Percentiles rank a stretch among this genome's conserved stretches.
These are phyloP conservation scores for Salix viminalis DNA, from an alignment of 345 rosid genomes.

Conservation along the genomic window DNA sequence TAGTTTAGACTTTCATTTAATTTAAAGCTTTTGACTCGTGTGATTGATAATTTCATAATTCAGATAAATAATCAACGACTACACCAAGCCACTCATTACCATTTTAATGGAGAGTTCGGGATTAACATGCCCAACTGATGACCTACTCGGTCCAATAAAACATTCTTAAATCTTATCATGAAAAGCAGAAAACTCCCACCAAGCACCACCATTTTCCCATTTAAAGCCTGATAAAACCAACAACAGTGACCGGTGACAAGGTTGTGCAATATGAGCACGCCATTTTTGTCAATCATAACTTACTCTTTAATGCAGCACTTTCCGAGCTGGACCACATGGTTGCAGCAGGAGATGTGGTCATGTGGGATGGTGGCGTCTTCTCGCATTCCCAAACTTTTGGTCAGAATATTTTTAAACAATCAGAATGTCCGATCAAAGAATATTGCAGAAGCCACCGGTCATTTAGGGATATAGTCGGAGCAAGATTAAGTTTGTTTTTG, in stretches of 20 bases:
- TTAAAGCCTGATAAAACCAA: constrained; percentile 9
- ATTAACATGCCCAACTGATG: no score
- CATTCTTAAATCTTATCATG: constrained; percentile 13
- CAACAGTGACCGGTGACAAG: constrained; percentile 19
- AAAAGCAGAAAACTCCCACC: constrained; percentile 11
- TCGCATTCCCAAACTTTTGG: not conserved
- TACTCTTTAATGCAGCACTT: constrained; percentile 1
- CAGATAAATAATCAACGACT: no score
- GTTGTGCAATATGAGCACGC: not conserved
- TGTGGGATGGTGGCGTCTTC: constrained; percentile 19
- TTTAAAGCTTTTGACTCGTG: no score
- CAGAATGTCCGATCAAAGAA: not conserved
- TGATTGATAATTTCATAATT: no score
- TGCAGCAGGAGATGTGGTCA: constrained; percentile 1
- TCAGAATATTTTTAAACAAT: not conserved
- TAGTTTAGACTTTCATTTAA: no score
- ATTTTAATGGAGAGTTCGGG: no score
- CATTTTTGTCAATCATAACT: not conserved
- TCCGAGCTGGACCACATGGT: constrained; percentile 27
- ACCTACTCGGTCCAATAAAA: not conserved
- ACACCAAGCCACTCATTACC: no score
- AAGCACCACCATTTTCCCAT: constrained; percentile 1
- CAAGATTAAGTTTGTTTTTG: no score
- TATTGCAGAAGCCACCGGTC: not conserved
- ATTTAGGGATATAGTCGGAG: no score